A percentile compares a stretch with the other conserved stretches of the same genome.
These are phyloP conservation scores for Amanita exitialis DNA, from an alignment of 768 basidiomycete genomes.

Conservation along the genomic window DNA sequence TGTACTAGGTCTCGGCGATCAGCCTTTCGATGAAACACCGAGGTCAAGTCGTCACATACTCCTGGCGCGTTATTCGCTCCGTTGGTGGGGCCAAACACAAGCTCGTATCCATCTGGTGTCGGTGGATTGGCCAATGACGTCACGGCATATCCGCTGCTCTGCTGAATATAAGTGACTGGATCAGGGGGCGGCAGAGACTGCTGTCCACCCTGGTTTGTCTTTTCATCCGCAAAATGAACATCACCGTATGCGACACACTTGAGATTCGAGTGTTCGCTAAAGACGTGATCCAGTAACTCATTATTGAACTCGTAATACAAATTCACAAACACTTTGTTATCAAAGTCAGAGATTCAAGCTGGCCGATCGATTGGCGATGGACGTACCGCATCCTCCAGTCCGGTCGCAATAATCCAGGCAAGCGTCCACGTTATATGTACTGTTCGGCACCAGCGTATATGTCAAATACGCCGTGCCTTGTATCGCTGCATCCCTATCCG, in stretches of 20 bases:
- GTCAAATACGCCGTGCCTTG: constrained; percentile 40
- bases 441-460: constrained; percentile 23
- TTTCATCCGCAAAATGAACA: constrained; percentile 31
- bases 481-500: constrained; percentile 32
- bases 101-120: constrained; percentile 22
- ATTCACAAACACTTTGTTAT: constrained; percentile 30
- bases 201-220: constrained; percentile 35
- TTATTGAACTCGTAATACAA: constrained; percentile 42
- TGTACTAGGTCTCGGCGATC: constrained; percentile 23
- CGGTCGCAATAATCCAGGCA: constrained; percentile 31
- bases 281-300: constrained; percentile 11
- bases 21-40: background rate
- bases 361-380: background rate
- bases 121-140: constrained; percentile 27
- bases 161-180: constrained; percentile 30
- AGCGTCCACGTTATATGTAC: constrained; percentile 33
- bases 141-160: constrained; percentile 30
- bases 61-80: constrained; percentile 38
- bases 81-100: constrained; percentile 32
- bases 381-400: constrained; percentile 29
- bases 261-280: constrained; percentile 28
- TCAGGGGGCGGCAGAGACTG: constrained; percentile 24
- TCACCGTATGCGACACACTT: constrained; percentile 40
- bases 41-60: constrained; percentile 16
- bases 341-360: background rate